phyloP scores from a whole-genome alignment of 108 stramenopile species.

The Bacterosira constricta region DNA sequence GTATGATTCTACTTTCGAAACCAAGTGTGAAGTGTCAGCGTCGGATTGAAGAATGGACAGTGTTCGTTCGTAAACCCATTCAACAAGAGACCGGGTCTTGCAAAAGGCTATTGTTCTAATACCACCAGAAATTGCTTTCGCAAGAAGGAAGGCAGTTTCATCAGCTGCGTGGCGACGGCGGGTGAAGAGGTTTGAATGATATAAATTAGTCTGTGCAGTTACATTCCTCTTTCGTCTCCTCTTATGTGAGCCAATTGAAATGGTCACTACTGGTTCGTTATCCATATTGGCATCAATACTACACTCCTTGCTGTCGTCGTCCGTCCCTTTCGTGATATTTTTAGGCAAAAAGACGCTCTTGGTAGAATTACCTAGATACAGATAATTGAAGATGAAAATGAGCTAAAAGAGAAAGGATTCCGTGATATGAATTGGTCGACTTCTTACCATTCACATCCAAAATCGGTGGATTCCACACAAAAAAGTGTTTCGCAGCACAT shows the following conservation, averaged over 20 bases:
- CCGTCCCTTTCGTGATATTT: neutral
- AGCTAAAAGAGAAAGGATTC: neutral
- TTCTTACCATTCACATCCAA: slow-evolving; percentile 44
- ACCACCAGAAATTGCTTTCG: slow-evolving; percentile 74
- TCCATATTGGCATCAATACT: neutral
- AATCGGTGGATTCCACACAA: slow-evolving; percentile 90
- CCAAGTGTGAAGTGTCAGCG: slow-evolving; percentile 49
- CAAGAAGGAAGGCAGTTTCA: slow-evolving; percentile 92
- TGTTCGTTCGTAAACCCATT: slow-evolving; percentile 84
- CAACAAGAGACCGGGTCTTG: slow-evolving; percentile 90
- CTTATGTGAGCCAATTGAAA: slow-evolving; percentile 13
- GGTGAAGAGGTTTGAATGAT: slow-evolving; percentile 10
- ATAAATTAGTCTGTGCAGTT: neutral
- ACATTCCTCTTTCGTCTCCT: slow-evolving; percentile 5
- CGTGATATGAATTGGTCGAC: too few species aligned
- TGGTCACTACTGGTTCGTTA: slow-evolving; percentile 6
- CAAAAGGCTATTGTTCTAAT: slow-evolving; percentile 94
- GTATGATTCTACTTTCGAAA: slow-evolving; percentile 82
- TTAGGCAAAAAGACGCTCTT: slow-evolving; percentile 42
- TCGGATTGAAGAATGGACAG: slow-evolving; percentile 56
- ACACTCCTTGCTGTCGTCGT: too few species aligned
- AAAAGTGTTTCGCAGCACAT: slow-evolving; percentile 78
- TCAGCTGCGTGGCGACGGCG: slow-evolving; percentile 82
- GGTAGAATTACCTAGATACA: slow-evolving; percentile 10
- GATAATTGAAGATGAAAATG: neutral